These are phyloP conservation scores for Phragmites australis DNA, from an alignment of 176 grass and related monocot genomes.

Conservation along the genomic window DNA sequence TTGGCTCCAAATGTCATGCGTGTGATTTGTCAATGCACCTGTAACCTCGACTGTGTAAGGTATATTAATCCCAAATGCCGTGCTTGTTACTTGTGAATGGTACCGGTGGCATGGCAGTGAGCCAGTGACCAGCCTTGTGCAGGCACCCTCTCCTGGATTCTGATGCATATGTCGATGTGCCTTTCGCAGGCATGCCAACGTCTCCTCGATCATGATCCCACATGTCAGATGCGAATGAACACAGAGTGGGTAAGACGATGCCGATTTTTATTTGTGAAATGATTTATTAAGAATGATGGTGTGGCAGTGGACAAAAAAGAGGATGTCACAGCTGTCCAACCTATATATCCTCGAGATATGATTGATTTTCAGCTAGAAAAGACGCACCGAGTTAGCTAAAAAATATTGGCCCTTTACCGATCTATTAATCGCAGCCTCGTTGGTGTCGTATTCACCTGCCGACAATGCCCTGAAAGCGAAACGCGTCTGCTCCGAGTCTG, in stretches of 20 bases:
- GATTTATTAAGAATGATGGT: not conserved
- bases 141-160: not conserved
- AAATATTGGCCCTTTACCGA: conserved; percentile 10
- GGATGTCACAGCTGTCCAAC: not conserved
- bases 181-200: conserved; percentile 7
- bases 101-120: not conserved
- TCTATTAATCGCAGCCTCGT: not conserved
- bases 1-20: conserved; percentile 18
- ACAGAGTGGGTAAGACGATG: not conserved
- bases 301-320: not conserved
- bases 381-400: not conserved
- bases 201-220: conserved; percentile 1
- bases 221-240: not conserved
- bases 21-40: not conserved
- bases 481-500: not conserved
- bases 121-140: not conserved
- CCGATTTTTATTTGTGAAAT: not conserved
- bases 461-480: conserved; percentile 25
- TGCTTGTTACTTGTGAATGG: not conserved
- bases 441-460: conserved; percentile 36
- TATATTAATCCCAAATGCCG: not conserved
- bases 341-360: not conserved
- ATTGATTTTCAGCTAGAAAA: not conserved
- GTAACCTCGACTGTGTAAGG: not conserved
- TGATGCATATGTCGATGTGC: not conserved